Base-by-base conservation (phyloP, 2,329 filamentous ascomycete genomes). In the Aspergillus neotritici region DNA sequence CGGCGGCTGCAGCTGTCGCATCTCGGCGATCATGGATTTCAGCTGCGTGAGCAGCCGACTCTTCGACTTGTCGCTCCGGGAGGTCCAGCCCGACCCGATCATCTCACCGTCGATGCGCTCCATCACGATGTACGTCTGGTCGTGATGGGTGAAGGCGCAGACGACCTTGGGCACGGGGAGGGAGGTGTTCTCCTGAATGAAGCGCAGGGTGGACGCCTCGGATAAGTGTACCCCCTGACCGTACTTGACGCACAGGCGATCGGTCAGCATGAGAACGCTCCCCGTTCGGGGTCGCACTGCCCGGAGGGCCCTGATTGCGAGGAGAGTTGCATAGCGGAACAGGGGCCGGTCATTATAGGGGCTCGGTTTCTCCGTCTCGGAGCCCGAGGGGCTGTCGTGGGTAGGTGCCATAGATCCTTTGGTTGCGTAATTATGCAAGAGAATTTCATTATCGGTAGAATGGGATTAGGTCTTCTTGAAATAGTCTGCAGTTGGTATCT, bases 41-140 rank as follows among this genome's bases (percentile, higher is more conserved):
- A 69, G 47, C 41, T 67, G 62, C 7, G 50, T 43, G 33, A 69
- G 55, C 53, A 70, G 56, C 47, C 61, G 62, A n/a, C 47, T 41
- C 51, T 63, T 63, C 5, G 56, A 66, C 16, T 64, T 47, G 16
- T 60, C 51, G 41, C 50, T 61, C 38, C 58, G 53, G 35, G 48
- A 43, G 1, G 57, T 41, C 67, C 63, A 70, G 14, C 46, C 51
- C 11, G 25, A 43, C 28, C 56, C 54, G 45, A 69, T 56, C 5
- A 61, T 64, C 4, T 64, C 50, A n/a, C 66, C 66, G 25, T 63
- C 47, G 14, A 70, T 63, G 41, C 61, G 61, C 52, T 67, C 59
- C 64, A 70, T 71, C 34, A 66, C 49, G 34, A 69, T 68, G 39
- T 69, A 71, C 2, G 60, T 65, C 25, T 11, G 17, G 4, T 49